Percentiles rank a stretch among this genome's conserved stretches.
Conservation (phyloP, 257 asterid genomes). For the Thymus quinquecostatus region DNA sequence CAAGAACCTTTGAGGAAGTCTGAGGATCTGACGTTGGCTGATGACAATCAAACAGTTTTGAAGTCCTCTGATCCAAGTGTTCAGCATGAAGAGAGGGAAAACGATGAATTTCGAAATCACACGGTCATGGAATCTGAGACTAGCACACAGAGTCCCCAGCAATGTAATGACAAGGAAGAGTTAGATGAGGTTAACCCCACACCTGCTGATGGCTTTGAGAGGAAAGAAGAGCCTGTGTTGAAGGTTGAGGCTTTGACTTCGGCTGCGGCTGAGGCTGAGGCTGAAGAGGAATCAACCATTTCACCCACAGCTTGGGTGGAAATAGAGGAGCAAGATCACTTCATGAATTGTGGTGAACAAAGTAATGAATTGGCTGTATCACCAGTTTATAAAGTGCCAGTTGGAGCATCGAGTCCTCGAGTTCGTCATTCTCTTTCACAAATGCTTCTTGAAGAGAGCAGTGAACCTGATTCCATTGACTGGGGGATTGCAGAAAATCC, state of each 20-base stretch:
- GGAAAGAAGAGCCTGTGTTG: slow-evolving; percentile 41
- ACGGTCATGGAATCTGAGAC: slow-evolving; percentile 32
- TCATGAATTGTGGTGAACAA: slow-evolving; percentile 39
- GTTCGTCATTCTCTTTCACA: slow-evolving; percentile 96
- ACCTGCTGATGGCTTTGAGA: slow-evolving; percentile 31
- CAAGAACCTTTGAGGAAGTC: slow-evolving; percentile 49
- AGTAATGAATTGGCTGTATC: slow-evolving; percentile 49
- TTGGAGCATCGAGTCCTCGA: slow-evolving; percentile 70
- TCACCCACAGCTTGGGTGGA: slow-evolving; percentile 98
- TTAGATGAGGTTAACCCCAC: slow-evolving; percentile 37
- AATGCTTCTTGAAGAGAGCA: slow-evolving; percentile 94
- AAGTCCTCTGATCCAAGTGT: slow-evolving; percentile 45
- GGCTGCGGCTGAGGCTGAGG: slow-evolving; percentile 40
- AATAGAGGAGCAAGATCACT: slow-evolving; percentile 70
- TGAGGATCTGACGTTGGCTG: slow-evolving; percentile 39
- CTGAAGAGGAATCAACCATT: slow-evolving; percentile 69
- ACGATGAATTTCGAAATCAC: slow-evolving; percentile 35
- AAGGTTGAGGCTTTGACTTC: slow-evolving; percentile 52
- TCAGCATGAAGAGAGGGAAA: slow-evolving; percentile 52
- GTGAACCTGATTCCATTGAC: slow-evolving; percentile 75
- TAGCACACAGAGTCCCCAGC: slow-evolving; percentile 44
- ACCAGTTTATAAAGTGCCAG: slow-evolving; percentile 47
- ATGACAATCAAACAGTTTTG: slow-evolving; percentile 45
- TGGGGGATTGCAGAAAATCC: slow-evolving; percentile 99
- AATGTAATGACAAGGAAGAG: slow-evolving; percentile 45